Base-by-base conservation (phyloP, 2,329 filamentous ascomycete species). In the Macroventuria anomochaeta region DNA sequence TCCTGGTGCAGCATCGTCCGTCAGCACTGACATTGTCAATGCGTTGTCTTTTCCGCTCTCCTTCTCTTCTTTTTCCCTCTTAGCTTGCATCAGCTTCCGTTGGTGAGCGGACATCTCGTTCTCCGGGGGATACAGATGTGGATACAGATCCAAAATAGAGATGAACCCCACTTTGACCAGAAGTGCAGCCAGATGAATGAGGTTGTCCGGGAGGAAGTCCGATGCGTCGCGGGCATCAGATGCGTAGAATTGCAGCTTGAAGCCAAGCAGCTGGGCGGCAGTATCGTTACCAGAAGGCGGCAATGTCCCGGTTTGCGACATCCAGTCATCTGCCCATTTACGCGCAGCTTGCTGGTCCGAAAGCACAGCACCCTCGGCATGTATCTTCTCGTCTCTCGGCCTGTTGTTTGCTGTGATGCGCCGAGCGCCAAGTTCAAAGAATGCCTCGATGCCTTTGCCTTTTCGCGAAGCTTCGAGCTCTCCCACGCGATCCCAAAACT, bases 111-210 rank as follows among this genome's bases (percentile, higher is more conserved):
- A 84, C 93, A 99, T 97, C 3, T 86, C 81, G 26, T 91, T 87
- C 61, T 97, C 95, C 0, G 83, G 78, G 7, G 95, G 91, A 79
- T 92, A 96, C 0, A 99, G 83, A 72, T 99, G 95, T 13, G 92
- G 88, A 72, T 96, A 97, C 1, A 99, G 80, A 69, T 99, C 95
- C 46, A 86, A 84, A 6, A 99, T 79, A 1, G 95, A 97, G 55
- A 99, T 91, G 73, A 99, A 99, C 1, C 95, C 96, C 61, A 97
- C 90, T 76, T 99, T 99, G 76, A 99, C 93, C 25, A 99, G 84
- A 28, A 97, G 83, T 1, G 95, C 93, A 0, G 93, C 89, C 15
- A 99, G 83, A 63, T 95, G 96, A 25, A 97, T 91, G 3, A 99
- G 81, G 64, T 99, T 99, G 32, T 95, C 90, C 0, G 95, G 95